phyloP scores from a whole-genome alignment of 2,329 filamentous ascomycete genomes.

The Fusarium camptoceras region DNA sequence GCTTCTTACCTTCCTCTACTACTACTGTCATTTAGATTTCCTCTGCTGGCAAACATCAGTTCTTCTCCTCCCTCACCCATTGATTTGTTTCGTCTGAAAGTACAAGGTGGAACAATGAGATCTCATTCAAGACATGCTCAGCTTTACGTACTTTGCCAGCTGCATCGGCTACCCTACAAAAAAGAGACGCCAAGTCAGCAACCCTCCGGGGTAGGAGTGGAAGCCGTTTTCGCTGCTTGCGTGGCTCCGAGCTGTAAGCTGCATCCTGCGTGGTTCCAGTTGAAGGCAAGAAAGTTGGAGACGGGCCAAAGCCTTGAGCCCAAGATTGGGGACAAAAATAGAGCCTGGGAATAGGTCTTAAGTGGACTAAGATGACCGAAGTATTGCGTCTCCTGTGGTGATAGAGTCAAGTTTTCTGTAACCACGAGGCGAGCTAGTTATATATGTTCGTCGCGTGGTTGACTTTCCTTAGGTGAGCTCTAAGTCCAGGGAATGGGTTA shows the following conservation, averaged over 20 bases:
- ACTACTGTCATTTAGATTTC: neutral
- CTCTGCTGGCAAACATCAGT: neutral
- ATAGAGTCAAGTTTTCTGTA: neutral
- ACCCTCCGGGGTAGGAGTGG: constrained; percentile 22
- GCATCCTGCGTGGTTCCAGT: constrained; percentile 15
- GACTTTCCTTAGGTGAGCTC: neutral
- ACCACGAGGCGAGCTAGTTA: neutral
- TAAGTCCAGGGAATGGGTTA: neutral
- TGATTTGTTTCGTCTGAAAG: neutral
- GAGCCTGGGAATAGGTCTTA: neutral
- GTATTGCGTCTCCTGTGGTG: neutral
- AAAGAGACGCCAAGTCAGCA: neutral
- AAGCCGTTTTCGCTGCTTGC: neutral
- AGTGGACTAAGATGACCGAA: neutral
- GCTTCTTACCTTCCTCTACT: neutral
- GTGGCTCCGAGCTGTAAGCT: neutral
- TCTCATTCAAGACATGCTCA: neutral
- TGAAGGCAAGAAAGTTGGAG: neutral
- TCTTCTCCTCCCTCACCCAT: neutral
- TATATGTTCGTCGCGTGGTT: neutral
- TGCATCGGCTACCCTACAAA: neutral
- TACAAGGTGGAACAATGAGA: neutral
- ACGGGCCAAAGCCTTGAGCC: neutral
- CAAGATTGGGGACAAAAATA: neutral
- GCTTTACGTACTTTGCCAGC: neutral